phyloP scores from a whole-genome alignment of 768 basidiomycete genomes.

The Psilocybe sp. region DNA sequence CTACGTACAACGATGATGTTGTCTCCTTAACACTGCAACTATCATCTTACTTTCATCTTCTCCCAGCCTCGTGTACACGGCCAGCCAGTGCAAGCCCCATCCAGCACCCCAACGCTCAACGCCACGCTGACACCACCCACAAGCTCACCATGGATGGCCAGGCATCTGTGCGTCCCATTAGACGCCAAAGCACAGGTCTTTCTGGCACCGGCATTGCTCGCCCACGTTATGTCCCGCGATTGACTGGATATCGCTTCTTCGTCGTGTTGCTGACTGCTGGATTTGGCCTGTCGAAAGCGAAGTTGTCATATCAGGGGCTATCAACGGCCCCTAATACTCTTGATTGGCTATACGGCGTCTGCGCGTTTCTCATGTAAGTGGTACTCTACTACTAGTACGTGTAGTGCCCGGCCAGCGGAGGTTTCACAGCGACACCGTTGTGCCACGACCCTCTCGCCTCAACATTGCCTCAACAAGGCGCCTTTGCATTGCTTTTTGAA shows the following conservation, averaged over 20 bases:
- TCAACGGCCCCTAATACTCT: slow-evolving; percentile 25
- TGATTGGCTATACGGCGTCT: slow-evolving; percentile 27
- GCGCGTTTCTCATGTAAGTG: slow-evolving; percentile 24
- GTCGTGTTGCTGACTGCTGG: slow-evolving; percentile 18
- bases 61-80: too few relatives aligned
- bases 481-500: not conserved
- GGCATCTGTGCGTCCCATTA: too few relatives aligned
- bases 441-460: not conserved
- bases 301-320: slow-evolving; percentile 21
- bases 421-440: not conserved
- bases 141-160: too few relatives aligned
- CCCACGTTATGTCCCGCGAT: too few relatives aligned
- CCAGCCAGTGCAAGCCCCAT: too few relatives aligned
- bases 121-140: too few relatives aligned
- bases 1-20: too few relatives aligned
- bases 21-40: too few relatives aligned
- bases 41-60: too few relatives aligned
- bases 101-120: too few relatives aligned
- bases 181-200: too few relatives aligned
- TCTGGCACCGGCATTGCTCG: too few relatives aligned
- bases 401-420: not conserved
- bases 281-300: slow-evolving; percentile 24
- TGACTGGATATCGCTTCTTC: slow-evolving; percentile 23
- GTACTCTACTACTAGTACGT: not conserved
- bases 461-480: not conserved